Conservation (phyloP, 768 basidiomycete genomes). For the Harrya chromipes region DNA sequence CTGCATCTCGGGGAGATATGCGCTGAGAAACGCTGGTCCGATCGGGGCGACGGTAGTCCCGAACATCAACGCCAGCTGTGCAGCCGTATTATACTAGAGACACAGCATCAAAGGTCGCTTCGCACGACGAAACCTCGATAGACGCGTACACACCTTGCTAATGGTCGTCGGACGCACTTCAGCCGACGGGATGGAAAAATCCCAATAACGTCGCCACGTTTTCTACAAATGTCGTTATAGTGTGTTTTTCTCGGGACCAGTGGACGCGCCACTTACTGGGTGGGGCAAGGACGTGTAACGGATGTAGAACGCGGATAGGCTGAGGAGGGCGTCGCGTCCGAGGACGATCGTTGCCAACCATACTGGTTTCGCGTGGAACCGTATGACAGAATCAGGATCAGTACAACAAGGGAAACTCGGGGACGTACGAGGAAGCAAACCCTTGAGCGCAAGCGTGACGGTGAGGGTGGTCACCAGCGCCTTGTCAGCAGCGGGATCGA, state of each 20-base stretch:
- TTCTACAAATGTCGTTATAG: conserved; percentile 48
- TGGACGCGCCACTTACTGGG: conserved; percentile 51
- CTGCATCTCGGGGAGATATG: conserved; percentile 69
- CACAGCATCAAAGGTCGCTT: neutral
- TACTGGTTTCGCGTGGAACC: conserved; percentile 43
- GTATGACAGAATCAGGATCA: neutral
- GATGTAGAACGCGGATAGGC: conserved; percentile 88
- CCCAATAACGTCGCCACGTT: conserved; percentile 93
- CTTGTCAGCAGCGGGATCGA: conserved; percentile 98
- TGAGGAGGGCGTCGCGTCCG: conserved; percentile 84
- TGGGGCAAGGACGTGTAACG: conserved; percentile 86
- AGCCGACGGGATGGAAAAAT: conserved; percentile 92
- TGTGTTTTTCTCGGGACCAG: neutral
- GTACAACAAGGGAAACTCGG: neutral
- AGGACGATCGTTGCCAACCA: conserved; percentile 84
- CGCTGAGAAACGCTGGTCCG: conserved; percentile 52
- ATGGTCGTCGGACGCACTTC: conserved; percentile 93
- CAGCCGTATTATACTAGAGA: conserved; percentile 79
- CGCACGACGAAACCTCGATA: neutral
- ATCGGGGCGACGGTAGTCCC: conserved; percentile 82
- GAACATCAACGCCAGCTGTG: conserved; percentile 92
- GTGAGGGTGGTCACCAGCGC: conserved; percentile 92
- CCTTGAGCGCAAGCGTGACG: conserved; percentile 78
- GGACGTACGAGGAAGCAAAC: conserved; percentile 74
- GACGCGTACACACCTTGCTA: conserved; percentile 62